phyloP scores from a whole-genome alignment of 1,284 basidiomycete species.

The Melampsora medusae region DNA sequence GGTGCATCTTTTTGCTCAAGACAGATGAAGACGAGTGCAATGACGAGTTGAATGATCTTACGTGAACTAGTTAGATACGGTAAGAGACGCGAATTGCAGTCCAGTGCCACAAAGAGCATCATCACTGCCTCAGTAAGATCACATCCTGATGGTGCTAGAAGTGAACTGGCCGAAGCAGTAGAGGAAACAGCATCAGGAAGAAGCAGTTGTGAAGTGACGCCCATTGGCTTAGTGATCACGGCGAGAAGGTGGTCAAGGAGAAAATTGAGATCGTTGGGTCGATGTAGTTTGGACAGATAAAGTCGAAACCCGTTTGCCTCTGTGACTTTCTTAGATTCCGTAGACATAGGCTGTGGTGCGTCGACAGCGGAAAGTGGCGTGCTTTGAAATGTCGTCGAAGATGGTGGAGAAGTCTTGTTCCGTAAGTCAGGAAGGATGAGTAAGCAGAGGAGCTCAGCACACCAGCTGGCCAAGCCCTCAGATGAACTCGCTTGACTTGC shows the following conservation, averaged over 20 bases:
- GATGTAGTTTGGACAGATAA: conserved; percentile 39
- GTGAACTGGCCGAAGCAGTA: conserved; percentile 1
- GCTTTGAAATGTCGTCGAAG: not conserved
- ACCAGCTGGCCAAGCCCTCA: conserved; percentile 35
- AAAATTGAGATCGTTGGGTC: conserved; percentile 33
- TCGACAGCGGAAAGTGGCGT: not conserved
- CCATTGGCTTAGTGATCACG: conserved; percentile 37
- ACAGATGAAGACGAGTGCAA: conserved; percentile 39
- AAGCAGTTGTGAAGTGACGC: conserved; percentile 35
- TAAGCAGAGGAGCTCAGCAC: conserved; percentile 24
- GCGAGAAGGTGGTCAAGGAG: conserved; percentile 31
- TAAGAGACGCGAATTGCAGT: conserved; percentile 29
- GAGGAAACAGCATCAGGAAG: conserved; percentile 18
- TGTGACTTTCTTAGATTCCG: not conserved
- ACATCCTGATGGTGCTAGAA: conserved; percentile 17
- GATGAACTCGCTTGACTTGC: conserved; percentile 17
- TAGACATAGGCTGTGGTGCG: not conserved
- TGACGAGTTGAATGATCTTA: conserved; percentile 17
- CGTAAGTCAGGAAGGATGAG: conserved; percentile 26
- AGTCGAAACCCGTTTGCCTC: conserved; percentile 32
- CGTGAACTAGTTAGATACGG: conserved; percentile 6
- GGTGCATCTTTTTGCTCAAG: conserved; percentile 36
- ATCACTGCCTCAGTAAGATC: conserved; percentile 28
- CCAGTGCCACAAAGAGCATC: conserved; percentile 15
- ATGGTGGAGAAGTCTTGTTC: not conserved